These are phyloP conservation scores for Cordyceps cateniannulata DNA, from an alignment of 2,329 filamentous ascomycete species.

Conservation along the genomic window DNA sequence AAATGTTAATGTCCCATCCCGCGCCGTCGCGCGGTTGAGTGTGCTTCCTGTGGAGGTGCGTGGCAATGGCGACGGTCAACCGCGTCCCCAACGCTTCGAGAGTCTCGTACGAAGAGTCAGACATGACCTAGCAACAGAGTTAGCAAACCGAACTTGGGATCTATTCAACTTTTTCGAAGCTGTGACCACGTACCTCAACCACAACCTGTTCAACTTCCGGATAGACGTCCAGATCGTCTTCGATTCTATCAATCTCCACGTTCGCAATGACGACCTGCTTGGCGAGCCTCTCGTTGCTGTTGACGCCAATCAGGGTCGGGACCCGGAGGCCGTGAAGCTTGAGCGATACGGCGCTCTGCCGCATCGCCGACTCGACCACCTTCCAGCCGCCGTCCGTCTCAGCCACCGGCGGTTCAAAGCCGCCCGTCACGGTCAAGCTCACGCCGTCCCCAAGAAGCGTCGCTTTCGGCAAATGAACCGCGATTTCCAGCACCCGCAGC, in stretches of 20 bases:
- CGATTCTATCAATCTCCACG: slow-evolving; percentile 52
- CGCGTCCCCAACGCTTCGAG: slow-evolving; percentile 53
- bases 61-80: slow-evolving; percentile 39
- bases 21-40: slow-evolving; percentile 13
- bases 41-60: slow-evolving; percentile 29
- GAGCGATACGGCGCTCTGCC: slow-evolving; percentile 26
- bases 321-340: slow-evolving; percentile 53
- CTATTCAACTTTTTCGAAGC: too few relatives aligned
- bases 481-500: slow-evolving; percentile 44
- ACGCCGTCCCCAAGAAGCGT: slow-evolving; percentile 58
- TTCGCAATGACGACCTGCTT: slow-evolving; percentile 62
- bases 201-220: slow-evolving; percentile 51
- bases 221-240: slow-evolving; percentile 43
- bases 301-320: slow-evolving; percentile 66
- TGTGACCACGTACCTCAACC: slow-evolving; percentile 45
- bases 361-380: slow-evolving; percentile 21
- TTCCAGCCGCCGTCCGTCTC: slow-evolving; percentile 17
- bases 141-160: background rate
- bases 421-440: slow-evolving; percentile 41
- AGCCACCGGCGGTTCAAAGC: slow-evolving; percentile 29
- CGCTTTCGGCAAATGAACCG: slow-evolving; percentile 59
- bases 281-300: slow-evolving; percentile 59
- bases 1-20: slow-evolving; percentile 50
- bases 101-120: slow-evolving; percentile 53
- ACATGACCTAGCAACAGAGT: slow-evolving; percentile 28